A percentile compares a stretch with the other conserved stretches of the same genome.
Evolutionary conservation across 148 eudicot species (phyloP).

Genomic region (Chenopodium suecicum): DNA sequence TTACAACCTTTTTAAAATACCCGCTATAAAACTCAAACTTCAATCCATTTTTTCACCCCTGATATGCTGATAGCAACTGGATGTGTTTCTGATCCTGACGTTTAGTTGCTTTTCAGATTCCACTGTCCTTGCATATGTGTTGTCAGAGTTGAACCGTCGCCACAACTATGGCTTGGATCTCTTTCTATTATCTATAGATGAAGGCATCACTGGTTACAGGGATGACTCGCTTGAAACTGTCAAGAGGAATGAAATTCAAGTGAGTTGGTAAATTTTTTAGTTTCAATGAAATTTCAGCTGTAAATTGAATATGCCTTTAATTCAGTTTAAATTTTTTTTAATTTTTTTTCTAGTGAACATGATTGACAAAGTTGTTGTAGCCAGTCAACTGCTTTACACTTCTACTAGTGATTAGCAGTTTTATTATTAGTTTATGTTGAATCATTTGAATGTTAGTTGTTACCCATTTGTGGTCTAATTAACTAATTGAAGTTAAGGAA

Average conservation of each 20-base stretch:
- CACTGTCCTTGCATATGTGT: conserved; percentile 94
- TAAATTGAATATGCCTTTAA: background rate
- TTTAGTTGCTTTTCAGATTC: conserved; percentile 56
- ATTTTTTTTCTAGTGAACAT: too few species aligned
- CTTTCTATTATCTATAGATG: conserved; percentile 86
- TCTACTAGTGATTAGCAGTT: background rate
- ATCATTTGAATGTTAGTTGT: background rate
- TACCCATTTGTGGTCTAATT: background rate
- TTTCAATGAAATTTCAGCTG: background rate
- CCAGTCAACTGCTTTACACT: background rate
- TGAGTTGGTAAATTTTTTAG: conserved; percentile 15
- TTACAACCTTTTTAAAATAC: too few species aligned
- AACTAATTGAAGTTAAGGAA: background rate
- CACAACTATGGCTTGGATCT: conserved; percentile 87
- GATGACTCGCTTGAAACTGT: conserved; percentile 98
- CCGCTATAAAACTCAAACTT: too few species aligned
- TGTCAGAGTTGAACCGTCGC: conserved; percentile 83
- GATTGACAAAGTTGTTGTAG: background rate
- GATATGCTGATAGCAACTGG: too few species aligned
- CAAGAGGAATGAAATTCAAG: conserved; percentile 96
- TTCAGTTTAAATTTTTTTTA: too few species aligned
- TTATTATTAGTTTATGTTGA: background rate
- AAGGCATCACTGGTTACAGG: conserved; percentile 97
- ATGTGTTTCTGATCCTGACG: background rate
- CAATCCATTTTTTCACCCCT: too few species aligned